These are phyloP conservation scores for Takakia lepidozioides DNA, from an alignment of 225 moss, liverwort and hornwort species.

Conservation along the genomic window DNA sequence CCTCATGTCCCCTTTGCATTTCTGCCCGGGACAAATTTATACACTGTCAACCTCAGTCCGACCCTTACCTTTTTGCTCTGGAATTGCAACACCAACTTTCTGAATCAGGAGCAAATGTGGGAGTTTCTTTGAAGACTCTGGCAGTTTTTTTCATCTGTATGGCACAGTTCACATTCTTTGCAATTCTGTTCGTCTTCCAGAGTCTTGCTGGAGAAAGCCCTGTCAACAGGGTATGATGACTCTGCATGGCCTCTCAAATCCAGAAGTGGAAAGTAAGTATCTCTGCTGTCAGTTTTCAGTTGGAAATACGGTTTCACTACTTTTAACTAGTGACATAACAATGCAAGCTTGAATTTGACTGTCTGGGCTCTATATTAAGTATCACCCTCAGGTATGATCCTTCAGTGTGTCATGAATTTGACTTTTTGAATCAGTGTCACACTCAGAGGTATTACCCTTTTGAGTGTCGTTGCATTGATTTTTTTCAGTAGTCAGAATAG, in stretches of 20 bases:
- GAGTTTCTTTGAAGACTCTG: no score
- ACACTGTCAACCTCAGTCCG: no score
- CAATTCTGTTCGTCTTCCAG: conserved; percentile 16
- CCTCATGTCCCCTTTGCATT: no score
- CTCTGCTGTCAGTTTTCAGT: neutral
- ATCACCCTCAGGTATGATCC: neutral
- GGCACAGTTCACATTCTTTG: no score
- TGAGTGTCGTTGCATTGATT: neutral
- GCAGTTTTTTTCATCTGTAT: no score
- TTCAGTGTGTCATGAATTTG: neutral
- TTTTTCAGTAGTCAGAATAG: no score
- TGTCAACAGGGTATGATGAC: conserved; percentile 65
- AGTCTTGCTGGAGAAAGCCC: conserved; percentile 56
- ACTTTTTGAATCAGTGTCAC: no score
- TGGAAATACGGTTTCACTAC: neutral
- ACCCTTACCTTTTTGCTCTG: no score
- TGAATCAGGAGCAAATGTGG: no score
- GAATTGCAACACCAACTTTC: no score
- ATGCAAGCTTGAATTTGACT: neutral
- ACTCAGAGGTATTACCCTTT: no score
- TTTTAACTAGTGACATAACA: neutral
- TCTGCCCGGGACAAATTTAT: no score
- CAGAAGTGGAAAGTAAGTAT: conserved; percentile 34
- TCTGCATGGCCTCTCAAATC: conserved; percentile 59
- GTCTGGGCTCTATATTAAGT: neutral